Evolutionary conservation across 1,284 basidiomycete species (phyloP), one percentile per base, ranked within the genome.

Genomic region (Puccinia polysora): DNA sequence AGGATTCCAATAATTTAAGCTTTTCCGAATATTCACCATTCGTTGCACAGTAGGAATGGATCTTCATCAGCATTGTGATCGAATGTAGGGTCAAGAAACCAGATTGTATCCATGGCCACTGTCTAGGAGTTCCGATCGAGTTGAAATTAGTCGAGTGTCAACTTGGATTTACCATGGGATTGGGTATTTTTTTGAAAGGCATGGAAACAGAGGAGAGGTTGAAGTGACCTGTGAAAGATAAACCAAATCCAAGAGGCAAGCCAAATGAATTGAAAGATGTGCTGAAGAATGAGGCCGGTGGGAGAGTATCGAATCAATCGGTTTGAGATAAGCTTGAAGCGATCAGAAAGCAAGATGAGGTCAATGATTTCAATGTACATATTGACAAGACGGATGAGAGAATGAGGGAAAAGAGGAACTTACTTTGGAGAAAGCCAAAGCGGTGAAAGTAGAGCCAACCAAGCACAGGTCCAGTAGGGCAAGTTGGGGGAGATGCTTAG

Each of bases 21-120:
- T 72, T 83, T 78, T 64, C 81, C 43, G 89, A 86, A 58, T 97
- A 86, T 78, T 89, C 86, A 4, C 94, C 91, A 78, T 97, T 97
- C 70, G 89, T 86, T 32, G 87, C 85, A 81, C 91, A 86, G 81
- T 97, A 98, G 18, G 92, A 96, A 81, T 97, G 93, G 83, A 96
- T 82, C 80, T 96, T 96, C 92, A 96, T 96, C 76, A 95, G 86
- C 87, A 95, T 89, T 71, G 88, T 85, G 7, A 96, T 82, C 14
- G 88, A 86, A 80, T 94, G 95, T n/a, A 97, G 81, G 0, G 92
- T 94, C 65, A 97, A 83, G 81, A 93, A 97, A 7, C 94, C 94
- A 0, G 91, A 91, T 80, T 98, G 95, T 1, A 97, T 94, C 94
- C 95, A 97, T 45, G 91, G 92, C 94, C 93, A 97, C 76, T 92